Base-by-base conservation (phyloP, 495 filamentous ascomycete species). In the Lophiostoma macrostomum region DNA sequence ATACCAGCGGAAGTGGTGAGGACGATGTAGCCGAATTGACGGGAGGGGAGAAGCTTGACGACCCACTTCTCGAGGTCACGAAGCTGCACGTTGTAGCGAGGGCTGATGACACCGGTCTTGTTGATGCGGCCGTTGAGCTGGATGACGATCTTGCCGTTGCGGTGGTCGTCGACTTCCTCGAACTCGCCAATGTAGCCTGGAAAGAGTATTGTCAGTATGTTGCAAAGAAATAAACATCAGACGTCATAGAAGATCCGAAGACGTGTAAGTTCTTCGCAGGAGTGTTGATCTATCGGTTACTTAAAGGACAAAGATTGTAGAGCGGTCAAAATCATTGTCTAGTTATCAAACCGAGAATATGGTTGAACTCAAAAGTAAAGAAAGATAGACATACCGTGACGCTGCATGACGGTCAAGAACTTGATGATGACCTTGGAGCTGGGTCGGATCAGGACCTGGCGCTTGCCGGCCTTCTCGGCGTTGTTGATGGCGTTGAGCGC, bases 11-110 rank as follows among this genome's bases (percentile, higher is more conserved):
- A 95, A 74, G 93, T 98, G 70, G 93, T 98, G 68, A 97, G 85
- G 75, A 98, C 90, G 70, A 98, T 89, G 80, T 86, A 96, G 66
- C 93, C 93, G 82, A 98, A 97, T 76, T 98, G 93, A 95, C 93
- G 93, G 52, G 93, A 89, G 54, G 93, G 93, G 35, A 97, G 80
- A 60, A 98, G 87, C 84, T 95, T 94, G 70, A 91, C 87, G 69
- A 96, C 87, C 93, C 93, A 98, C 78, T 95, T 95, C 85, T 73
- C 93, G 70, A 98, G 82, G 70, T 97, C 94, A 70, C 79, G 78
- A 68, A 98, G 89, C 74, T 90, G 90, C 73, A 98, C 85, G 81
- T 96, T 96, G 86, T 95, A 98, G 72, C 94, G 85, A 67, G 93
- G 93, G 66, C 84, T 88, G 83, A 98, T 98, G 76, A 94, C 90